phyloP scores from a whole-genome alignment of 1,139 yeast genomes.

The Dujonia santamariae region DNA sequence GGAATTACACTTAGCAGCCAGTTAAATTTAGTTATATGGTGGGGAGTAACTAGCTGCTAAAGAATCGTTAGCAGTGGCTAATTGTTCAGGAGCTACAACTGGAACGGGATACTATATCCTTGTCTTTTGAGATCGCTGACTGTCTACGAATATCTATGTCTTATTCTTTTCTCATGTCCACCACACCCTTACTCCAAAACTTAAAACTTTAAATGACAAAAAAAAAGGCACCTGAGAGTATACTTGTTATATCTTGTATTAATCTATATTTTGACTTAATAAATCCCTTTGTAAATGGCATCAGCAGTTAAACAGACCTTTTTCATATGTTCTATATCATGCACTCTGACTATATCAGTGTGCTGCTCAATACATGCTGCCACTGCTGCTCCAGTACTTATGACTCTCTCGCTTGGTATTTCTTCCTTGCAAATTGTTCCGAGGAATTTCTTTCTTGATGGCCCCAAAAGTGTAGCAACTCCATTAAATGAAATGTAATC shows the following conservation, averaged over 20 bases:
- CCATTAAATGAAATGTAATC: slow-evolving; percentile 42
- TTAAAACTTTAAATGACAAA: too few species aligned
- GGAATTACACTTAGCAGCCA: too few species aligned
- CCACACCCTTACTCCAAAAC: not conserved
- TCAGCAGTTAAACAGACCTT: slow-evolving; percentile 72
- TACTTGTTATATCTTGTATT: not conserved
- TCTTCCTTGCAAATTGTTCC: slow-evolving; percentile 60
- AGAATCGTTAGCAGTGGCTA: too few species aligned
- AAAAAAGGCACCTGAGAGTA: too few species aligned
- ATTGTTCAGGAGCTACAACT: too few species aligned
- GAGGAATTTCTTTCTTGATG: slow-evolving; percentile 84
- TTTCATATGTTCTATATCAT: slow-evolving; percentile 68
- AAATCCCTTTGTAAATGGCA: slow-evolving; percentile 57
- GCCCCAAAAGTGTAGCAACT: slow-evolving; percentile 74
- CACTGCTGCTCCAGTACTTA: slow-evolving; percentile 76
- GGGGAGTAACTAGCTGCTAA: too few species aligned
- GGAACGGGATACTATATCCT: too few species aligned
- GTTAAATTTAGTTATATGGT: too few species aligned
- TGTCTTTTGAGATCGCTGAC: too few species aligned
- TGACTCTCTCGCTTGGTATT: slow-evolving; percentile 56
- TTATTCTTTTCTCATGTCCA: too few species aligned
- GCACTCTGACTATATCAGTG: slow-evolving; percentile 84
- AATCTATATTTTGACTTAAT: too few species aligned
- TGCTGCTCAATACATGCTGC: slow-evolving; percentile 73
- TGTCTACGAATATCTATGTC: too few species aligned